Evolutionary conservation across 306 rosid species (phyloP).

Genomic region (Senna tora): DNA sequence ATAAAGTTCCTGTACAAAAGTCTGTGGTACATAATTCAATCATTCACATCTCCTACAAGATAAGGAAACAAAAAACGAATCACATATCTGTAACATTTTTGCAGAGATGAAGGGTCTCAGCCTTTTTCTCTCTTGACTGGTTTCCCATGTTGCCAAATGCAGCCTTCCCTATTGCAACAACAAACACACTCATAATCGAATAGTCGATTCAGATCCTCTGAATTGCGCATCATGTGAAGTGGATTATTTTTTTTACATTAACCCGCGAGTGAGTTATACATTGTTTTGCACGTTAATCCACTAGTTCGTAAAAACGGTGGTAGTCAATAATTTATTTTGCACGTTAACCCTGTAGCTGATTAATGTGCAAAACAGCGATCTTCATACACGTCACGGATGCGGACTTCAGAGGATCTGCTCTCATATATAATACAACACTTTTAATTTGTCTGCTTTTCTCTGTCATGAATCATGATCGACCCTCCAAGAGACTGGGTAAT

Average conservation of each 20-base stretch:
- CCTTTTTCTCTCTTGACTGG: background rate
- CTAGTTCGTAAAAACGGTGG: too few species aligned
- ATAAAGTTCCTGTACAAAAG: constrained; percentile 36
- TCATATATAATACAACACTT: background rate
- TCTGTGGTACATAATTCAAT: constrained; percentile 26
- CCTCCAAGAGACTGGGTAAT: constrained; percentile 62
- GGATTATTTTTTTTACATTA: too few species aligned
- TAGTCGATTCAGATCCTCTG: too few species aligned
- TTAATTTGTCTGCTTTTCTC: background rate
- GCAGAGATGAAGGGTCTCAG: constrained; percentile 20
- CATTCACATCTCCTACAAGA: constrained; percentile 1
- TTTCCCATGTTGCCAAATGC: background rate
- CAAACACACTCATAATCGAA: too few species aligned
- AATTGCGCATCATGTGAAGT: too few species aligned
- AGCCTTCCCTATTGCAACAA: constrained; percentile 2
- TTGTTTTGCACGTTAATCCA: too few species aligned
- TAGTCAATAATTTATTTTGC: too few species aligned
- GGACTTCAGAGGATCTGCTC: too few species aligned
- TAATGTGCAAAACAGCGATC: too few species aligned
- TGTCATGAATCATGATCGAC: constrained; percentile 43
- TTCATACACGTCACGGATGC: too few species aligned
- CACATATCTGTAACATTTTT: constrained; percentile 27
- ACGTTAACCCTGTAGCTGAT: too few species aligned
- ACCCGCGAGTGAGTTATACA: too few species aligned
- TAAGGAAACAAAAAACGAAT: constrained; percentile 1